Conservation (phyloP, 176 grass and related monocot species). For the Hyparrhenia diplandra region DNA sequence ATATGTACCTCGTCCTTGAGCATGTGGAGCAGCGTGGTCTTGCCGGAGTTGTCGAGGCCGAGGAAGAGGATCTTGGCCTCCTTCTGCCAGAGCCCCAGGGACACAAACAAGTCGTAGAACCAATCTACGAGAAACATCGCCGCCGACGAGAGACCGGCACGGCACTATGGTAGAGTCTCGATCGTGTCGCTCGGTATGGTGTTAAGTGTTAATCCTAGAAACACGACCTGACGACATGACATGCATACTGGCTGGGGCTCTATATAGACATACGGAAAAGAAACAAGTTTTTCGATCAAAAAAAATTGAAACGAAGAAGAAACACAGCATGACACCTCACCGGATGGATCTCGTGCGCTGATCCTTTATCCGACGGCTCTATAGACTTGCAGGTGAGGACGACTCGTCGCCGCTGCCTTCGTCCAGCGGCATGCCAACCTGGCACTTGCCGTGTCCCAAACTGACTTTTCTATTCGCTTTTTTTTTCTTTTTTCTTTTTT, state of each 20-base stretch:
- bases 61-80: constrained; percentile 41
- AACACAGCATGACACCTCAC: constrained; percentile 14
- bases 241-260: not conserved
- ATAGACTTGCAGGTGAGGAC: not conserved
- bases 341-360: not conserved
- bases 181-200: not conserved
- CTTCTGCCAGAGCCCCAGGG: constrained; percentile 11
- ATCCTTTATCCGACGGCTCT: not conserved
- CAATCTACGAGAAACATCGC: constrained; percentile 32
- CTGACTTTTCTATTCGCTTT: not conserved
- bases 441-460: not conserved
- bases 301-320: not conserved
- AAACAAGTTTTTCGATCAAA: no score
- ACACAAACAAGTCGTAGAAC: not conserved
- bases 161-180: not conserved
- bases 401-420: not conserved
- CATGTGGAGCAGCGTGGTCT: constrained; percentile 34
- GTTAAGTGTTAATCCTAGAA: not conserved
- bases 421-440: not conserved
- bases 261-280: not conserved
- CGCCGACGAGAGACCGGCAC: not conserved
- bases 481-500: no score
- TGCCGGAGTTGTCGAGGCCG: constrained; percentile 38
- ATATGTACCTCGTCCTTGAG: constrained; percentile 33
- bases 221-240: not conserved